These are phyloP conservation scores for Colletotrichum godetiae DNA, from an alignment of 2,329 filamentous ascomycete species.

Conservation along the genomic window DNA sequence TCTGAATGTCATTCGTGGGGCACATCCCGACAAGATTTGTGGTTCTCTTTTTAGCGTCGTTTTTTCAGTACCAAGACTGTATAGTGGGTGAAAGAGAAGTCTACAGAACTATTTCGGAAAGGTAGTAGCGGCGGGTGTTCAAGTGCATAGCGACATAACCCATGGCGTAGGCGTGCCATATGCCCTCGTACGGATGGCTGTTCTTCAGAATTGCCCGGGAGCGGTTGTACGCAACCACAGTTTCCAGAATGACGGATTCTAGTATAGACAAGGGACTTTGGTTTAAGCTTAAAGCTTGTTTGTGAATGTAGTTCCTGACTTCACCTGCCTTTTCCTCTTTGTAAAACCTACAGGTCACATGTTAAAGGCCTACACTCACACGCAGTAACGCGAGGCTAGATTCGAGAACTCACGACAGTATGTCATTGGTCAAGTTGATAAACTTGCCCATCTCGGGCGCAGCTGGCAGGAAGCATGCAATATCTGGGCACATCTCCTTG, in stretches of 20 bases:
- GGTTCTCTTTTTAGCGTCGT: not conserved
- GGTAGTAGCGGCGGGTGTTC: slow-evolving; percentile 28
- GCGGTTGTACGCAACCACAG: slow-evolving; percentile 33
- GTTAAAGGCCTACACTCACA: not conserved
- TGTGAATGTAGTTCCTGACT: slow-evolving; percentile 41
- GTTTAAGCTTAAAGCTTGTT: slow-evolving; percentile 26
- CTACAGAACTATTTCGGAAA: slow-evolving; percentile 30
- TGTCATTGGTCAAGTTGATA: slow-evolving; percentile 42
- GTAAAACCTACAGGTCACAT: slow-evolving; percentile 39
- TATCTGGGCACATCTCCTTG: slow-evolving; percentile 40
- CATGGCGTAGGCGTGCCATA: slow-evolving; percentile 41
- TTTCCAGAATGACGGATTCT: slow-evolving; percentile 26
- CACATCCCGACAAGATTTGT: not conserved
- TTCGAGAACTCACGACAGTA: slow-evolving; percentile 41
- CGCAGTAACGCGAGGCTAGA: not conserved
- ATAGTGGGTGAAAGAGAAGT: not conserved
- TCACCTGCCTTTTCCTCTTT: slow-evolving; percentile 44
- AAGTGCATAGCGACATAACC: slow-evolving; percentile 41
- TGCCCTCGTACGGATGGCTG: slow-evolving; percentile 37
- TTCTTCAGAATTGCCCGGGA: slow-evolving; percentile 36
- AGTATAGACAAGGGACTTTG: slow-evolving; percentile 14
- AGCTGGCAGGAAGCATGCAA: slow-evolving; percentile 42
- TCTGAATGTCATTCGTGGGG: too few relatives aligned
- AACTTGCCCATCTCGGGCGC: slow-evolving; percentile 43
- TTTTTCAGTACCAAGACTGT: not conserved